phyloP scores from a whole-genome alignment of 257 asterid species.

The Solanum habrochaites region DNA sequence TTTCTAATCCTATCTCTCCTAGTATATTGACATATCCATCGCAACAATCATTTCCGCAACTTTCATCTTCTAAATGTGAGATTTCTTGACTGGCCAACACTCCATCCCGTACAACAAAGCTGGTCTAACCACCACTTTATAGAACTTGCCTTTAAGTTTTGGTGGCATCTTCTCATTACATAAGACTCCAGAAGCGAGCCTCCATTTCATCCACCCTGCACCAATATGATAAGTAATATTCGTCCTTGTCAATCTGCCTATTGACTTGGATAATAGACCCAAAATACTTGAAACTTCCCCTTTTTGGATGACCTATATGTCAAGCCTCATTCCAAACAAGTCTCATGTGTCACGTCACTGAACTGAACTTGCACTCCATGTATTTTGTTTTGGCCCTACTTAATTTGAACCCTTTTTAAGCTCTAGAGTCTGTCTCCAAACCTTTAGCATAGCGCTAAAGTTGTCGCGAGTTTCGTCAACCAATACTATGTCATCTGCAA shows the following conservation, averaged over 20 bases:
- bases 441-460: not conserved
- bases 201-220: not conserved
- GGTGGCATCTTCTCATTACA: not conserved
- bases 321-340: not conserved
- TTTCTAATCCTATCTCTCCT: not conserved
- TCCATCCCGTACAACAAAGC: not conserved
- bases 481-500: not conserved
- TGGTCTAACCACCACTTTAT: not conserved
- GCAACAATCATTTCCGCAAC: not conserved
- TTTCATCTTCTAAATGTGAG: not conserved
- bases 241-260: not conserved
- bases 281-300: not conserved
- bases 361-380: not conserved
- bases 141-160: not conserved
- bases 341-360: not conserved
- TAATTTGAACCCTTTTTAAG: not conserved
- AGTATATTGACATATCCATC: not conserved
- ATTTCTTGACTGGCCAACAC: not conserved
- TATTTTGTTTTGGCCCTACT: not conserved
- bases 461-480: not conserved
- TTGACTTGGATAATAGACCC: not conserved
- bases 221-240: not conserved
- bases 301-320: not conserved
- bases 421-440: not conserved
- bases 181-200: not conserved